Base-by-base conservation (phyloP, 2,329 filamentous ascomycete genomes). In the Beauveria varroae region DNA sequence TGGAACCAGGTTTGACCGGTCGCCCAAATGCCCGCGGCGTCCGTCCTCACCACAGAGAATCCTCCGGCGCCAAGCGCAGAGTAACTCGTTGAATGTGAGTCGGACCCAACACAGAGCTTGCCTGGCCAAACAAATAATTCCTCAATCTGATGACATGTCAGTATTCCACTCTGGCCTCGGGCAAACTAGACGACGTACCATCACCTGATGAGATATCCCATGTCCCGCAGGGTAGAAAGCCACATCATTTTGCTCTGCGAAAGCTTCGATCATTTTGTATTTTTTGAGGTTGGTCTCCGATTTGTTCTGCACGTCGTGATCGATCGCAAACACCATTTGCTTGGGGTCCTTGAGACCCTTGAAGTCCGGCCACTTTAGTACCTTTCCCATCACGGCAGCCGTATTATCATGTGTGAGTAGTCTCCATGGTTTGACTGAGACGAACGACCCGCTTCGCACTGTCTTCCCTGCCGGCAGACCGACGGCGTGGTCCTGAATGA, bases 381-480 rank as follows among this genome's bases (percentile, higher is more conserved):
- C 34, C 34, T 26, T 67, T 63, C 0, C 86, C 85, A 0, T 95
- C 85, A 0, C 90, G 88, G 83, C 84, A 90, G 2, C 16, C 10
- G 86, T 86, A 71, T 95, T 96, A 73, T 95, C 89, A 75, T 96
- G 93, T 0, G 90, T 92, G 89, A 96, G 93, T 75, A 87, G 90
- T 62, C 83, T 81, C 64, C 88, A 81, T 1, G 90, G 90, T n/a
- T 30, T 34, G 26, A 96, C 79, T 0, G 84, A 89, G 62, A 97
- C 86, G 78, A 95, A 97, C 80, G 96, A 92, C 69, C 93, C 92
- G 5, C 83, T 79, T 68, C 81, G 83, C 68, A 96, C 89, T 62
- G 81, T 78, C 76, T 96, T 96, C 63, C 86, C 90, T 12, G 84
- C 73, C 1, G 89, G 75, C 1, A 96, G 82, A 10, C 87, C 90